Base-by-base conservation (phyloP, 371 early-diverging fungal species). In the Lichtheimia hyalospora region DNA sequence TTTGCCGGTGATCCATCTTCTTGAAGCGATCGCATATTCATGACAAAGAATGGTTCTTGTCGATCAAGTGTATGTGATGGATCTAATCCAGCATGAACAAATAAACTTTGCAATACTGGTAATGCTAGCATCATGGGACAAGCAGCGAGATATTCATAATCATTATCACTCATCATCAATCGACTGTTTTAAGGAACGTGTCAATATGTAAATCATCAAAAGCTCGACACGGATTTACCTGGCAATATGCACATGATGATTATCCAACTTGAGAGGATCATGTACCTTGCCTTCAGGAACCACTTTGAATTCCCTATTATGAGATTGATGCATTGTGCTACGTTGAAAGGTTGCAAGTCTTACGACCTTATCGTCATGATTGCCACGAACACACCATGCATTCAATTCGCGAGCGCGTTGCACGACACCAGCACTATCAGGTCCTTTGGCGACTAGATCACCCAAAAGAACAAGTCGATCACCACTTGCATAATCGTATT, bases 291-390 rank as follows among this genome's bases (percentile, higher is more conserved):
- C 75, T 54, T 74, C 70, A 13, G 75, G 66, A 61, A 75, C 64
- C 8, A 61, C 49, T 25, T n/a, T 27, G 3, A 18, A 16, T 14
- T 25, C 27, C 2, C 23, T 55, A 12, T 44, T 10, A 7, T 23
- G 20, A 2, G 15, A 14, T 15, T 3, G 12, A 44, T 16, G 5
- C 8, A 44, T 27, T 5, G 13, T 41, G n/a, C 24, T 41, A 14
- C 25, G 49, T 46, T 25, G 58, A 57, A 71, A 88, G 15, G 78
- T 79, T 56, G 75, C 77, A 74, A 88, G 82, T 5, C 87, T 75
- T 12, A 90, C 50, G 0, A 89, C 82, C 57, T 82, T 77, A 66
- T 91, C 89, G 43, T 91, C 92, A 46, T 91, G 91, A 60, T 91
- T 91, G 12, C 92, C 92, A 13, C 91, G 84, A 3, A 88, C 87